Evolutionary conservation across 768 basidiomycete species (phyloP).

Genomic region (Cystobasidiopsis lactophilus): DNA sequence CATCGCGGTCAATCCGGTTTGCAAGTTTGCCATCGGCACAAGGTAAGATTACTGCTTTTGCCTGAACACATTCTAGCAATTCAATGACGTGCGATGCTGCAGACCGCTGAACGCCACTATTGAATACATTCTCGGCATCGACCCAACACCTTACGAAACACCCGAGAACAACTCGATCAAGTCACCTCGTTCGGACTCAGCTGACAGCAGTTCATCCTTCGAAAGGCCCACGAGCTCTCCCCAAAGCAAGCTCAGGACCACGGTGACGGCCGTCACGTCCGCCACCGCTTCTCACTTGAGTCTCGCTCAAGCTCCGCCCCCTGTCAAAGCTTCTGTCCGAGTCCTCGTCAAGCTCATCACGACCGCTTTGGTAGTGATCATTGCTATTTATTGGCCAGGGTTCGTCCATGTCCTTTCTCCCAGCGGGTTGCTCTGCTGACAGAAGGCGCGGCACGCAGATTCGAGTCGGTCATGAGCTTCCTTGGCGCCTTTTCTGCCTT

Average conservation of each 20-base stretch:
- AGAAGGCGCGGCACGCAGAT: too few species aligned
- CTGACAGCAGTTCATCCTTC: too few species aligned
- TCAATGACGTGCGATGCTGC: too few species aligned
- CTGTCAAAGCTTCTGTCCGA: not conserved
- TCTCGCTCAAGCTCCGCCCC: too few species aligned
- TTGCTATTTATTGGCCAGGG: slow-evolving; percentile 14
- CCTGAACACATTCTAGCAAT: too few species aligned
- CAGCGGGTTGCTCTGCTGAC: not conserved
- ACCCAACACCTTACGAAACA: slow-evolving; percentile 18
- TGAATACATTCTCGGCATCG: slow-evolving; percentile 52
- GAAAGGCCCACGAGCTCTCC: not conserved
- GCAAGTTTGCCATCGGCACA: slow-evolving; percentile 68
- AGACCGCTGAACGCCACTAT: slow-evolving; percentile 55
- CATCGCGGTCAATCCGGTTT: slow-evolving; percentile 36
- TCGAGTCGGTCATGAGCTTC: slow-evolving; percentile 44
- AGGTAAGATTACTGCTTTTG: slow-evolving; percentile 43
- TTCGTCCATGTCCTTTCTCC: slow-evolving; percentile 7
- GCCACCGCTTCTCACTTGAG: not conserved
- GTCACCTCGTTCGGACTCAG: not conserved
- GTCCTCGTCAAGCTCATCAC: slow-evolving; percentile 4
- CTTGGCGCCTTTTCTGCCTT: slow-evolving; percentile 72
- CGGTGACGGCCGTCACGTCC: not conserved
- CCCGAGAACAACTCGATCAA: not conserved
- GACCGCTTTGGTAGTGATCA: slow-evolving; percentile 1
- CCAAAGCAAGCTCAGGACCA: not conserved